A percentile compares a stretch with the other conserved stretches of the same genome.
Conservation (phyloP, 768 basidiomycete species). For the Pholiota molesta region DNA sequence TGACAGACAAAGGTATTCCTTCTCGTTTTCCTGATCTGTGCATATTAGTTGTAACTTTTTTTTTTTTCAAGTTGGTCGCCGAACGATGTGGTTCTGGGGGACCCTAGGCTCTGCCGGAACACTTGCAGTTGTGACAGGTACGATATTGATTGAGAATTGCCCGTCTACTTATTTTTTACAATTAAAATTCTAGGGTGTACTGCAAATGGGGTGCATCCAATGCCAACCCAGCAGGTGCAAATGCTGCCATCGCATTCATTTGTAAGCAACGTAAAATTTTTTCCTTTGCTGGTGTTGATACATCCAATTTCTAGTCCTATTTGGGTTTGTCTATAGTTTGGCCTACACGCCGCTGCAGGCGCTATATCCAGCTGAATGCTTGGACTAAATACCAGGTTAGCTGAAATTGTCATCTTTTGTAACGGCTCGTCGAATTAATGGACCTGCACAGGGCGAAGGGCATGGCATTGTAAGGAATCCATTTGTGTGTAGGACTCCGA, state of each 20-base stretch:
- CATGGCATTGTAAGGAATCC: slow-evolving; percentile 49
- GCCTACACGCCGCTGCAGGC: slow-evolving; percentile 65
- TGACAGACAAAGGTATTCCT: slow-evolving; percentile 40
- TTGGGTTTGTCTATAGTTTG: slow-evolving; percentile 55
- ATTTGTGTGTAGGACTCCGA: background rate
- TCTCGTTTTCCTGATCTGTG: background rate
- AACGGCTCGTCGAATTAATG: background rate
- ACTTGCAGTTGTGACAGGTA: slow-evolving; percentile 45
- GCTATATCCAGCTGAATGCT: slow-evolving; percentile 56
- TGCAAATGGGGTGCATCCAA: slow-evolving; percentile 39
- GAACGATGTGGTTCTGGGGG: slow-evolving; percentile 52
- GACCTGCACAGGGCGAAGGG: slow-evolving; percentile 50
- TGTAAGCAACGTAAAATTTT: slow-evolving; percentile 31
- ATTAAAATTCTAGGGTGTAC: slow-evolving; percentile 35
- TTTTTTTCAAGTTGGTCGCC: slow-evolving; percentile 36
- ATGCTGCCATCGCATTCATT: slow-evolving; percentile 48
- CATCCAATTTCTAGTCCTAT: slow-evolving; percentile 44
- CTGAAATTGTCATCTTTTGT: background rate
- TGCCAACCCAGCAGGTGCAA: slow-evolving; percentile 41
- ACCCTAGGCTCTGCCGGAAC: slow-evolving; percentile 40
- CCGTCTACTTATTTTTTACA: background rate
- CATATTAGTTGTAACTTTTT: background rate
- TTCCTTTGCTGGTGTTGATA: background rate
- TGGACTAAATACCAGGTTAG: slow-evolving; percentile 55
- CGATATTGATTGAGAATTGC: background rate